Conservation (phyloP, 495 filamentous ascomycete genomes). For the Patellaria atrata region DNA sequence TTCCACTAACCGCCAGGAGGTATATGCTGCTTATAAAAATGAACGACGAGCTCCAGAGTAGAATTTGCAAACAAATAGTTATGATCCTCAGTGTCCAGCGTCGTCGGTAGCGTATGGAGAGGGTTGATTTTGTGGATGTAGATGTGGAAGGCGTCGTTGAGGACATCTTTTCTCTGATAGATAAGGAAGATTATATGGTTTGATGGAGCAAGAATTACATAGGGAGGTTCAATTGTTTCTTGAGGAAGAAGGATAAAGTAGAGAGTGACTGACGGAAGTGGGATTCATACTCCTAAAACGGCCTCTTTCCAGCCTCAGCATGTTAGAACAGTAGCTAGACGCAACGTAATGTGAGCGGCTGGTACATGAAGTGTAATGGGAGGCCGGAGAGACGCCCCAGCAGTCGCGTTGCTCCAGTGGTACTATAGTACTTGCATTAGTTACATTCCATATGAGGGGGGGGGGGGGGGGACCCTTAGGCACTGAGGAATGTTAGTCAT, state of each 20-base stretch:
- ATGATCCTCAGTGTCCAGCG: slow-evolving; percentile 13
- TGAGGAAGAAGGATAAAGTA: neutral
- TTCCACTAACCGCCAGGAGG: slow-evolving; percentile 9
- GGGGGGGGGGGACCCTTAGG: too few relatives aligned
- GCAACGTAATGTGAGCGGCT: too few relatives aligned
- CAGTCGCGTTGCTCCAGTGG: too few relatives aligned
- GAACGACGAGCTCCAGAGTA: slow-evolving; percentile 18
- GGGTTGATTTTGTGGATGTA: slow-evolving; percentile 6
- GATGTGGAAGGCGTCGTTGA: slow-evolving; percentile 6
- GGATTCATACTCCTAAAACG: neutral
- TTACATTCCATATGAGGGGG: too few relatives aligned
- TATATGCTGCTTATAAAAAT: slow-evolving; percentile 8
- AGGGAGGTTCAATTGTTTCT: neutral
- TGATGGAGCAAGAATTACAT: slow-evolving; percentile 3
- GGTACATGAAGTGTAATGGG: too few relatives aligned
- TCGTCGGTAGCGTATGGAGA: slow-evolving; percentile 12
- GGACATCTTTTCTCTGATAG: slow-evolving; percentile 8
- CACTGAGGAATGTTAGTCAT: too few relatives aligned
- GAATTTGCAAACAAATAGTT: slow-evolving; percentile 12
- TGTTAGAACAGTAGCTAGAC: too few relatives aligned
- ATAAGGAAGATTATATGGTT: slow-evolving; percentile 15
- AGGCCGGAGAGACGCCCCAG: too few relatives aligned
- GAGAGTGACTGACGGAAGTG: slow-evolving; percentile 1
- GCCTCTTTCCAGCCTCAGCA: too few relatives aligned
- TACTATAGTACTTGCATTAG: too few relatives aligned